Percentiles rank a stretch among this genome's conserved stretches.
Conservation (phyloP, 2,329 filamentous ascomycete species). For the Ceratocystiopsis minuta region DNA sequence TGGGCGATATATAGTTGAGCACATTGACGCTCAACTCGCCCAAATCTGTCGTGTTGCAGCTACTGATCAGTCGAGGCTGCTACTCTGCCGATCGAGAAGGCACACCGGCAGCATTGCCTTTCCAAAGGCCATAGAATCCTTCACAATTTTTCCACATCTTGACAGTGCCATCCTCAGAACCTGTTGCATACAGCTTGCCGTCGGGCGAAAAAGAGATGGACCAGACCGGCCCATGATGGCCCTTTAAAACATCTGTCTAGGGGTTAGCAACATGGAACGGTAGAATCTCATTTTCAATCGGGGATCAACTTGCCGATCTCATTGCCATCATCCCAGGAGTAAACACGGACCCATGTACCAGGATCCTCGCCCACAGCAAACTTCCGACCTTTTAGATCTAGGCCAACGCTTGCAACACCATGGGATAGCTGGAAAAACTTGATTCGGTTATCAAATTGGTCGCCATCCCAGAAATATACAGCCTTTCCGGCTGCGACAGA, state of each 20-base stretch:
- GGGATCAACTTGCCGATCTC: constrained; percentile 45
- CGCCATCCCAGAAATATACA: constrained; percentile 78
- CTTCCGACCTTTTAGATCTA: constrained; percentile 65
- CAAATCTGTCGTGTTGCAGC: too few relatives aligned
- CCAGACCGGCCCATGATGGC: constrained; percentile 95
- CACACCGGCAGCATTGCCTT: constrained; percentile 20
- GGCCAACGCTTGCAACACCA: constrained; percentile 75
- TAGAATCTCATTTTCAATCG: too few relatives aligned
- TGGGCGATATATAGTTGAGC: not conserved
- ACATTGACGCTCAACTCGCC: too few relatives aligned
- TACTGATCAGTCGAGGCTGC: constrained; percentile 10
- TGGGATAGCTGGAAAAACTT: constrained; percentile 68
- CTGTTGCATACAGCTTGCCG: constrained; percentile 88
- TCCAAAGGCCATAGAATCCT: constrained; percentile 46
- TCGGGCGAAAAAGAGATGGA: constrained; percentile 88
- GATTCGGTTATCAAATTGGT: constrained; percentile 48
- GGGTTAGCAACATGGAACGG: not conserved
- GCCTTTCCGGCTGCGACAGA: constrained; percentile 88
- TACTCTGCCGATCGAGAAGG: constrained; percentile 20
- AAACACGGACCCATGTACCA: constrained; percentile 93
- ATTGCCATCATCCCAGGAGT: constrained; percentile 66
- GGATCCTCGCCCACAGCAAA: constrained; percentile 81
- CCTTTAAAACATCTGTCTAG: constrained; percentile 67
- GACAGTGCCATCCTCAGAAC: constrained; percentile 92
- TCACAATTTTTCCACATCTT: constrained; percentile 70